phyloP scores from a whole-genome alignment of 148 eudicot genomes.

The Spergularia marina region DNA sequence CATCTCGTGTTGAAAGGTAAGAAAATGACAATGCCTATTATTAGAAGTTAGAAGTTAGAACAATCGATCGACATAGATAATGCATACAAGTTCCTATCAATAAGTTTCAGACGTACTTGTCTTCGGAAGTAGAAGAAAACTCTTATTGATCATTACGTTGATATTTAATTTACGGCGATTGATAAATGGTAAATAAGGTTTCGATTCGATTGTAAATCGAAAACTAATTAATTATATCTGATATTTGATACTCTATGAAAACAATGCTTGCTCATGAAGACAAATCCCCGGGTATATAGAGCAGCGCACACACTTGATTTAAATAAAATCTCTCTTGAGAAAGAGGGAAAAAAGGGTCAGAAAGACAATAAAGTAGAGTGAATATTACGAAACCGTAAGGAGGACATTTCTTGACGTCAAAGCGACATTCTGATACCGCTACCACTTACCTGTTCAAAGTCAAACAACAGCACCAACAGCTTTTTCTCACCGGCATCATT shows the following conservation, averaged over 20 bases:
- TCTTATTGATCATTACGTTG: too few species aligned
- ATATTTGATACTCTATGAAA: neutral
- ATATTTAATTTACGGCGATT: too few species aligned
- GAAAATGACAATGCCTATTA: neutral
- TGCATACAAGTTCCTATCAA: too few species aligned
- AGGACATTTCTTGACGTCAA: constrained; percentile 20
- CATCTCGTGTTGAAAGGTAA: neutral
- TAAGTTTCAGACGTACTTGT: too few species aligned
- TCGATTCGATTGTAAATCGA: too few species aligned
- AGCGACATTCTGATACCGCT: constrained; percentile 18
- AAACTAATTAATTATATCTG: neutral
- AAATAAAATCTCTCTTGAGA: too few species aligned
- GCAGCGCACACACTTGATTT: too few species aligned
- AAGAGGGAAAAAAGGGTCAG: too few species aligned
- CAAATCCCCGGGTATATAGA: neutral
- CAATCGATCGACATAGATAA: too few species aligned
- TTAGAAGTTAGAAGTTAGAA: neutral
- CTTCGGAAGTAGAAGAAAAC: too few species aligned
- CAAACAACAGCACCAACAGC: neutral
- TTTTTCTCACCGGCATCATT: too few species aligned
- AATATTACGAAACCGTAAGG: constrained; percentile 14
- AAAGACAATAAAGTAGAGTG: neutral
- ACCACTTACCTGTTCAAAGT: neutral
- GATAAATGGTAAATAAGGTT: too few species aligned
- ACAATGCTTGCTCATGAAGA: neutral